A percentile compares a stretch with the other conserved stretches of the same genome.
phyloP scores from a whole-genome alignment of 2,329 filamentous ascomycete species.

The Zasmidium citrigriseum region DNA sequence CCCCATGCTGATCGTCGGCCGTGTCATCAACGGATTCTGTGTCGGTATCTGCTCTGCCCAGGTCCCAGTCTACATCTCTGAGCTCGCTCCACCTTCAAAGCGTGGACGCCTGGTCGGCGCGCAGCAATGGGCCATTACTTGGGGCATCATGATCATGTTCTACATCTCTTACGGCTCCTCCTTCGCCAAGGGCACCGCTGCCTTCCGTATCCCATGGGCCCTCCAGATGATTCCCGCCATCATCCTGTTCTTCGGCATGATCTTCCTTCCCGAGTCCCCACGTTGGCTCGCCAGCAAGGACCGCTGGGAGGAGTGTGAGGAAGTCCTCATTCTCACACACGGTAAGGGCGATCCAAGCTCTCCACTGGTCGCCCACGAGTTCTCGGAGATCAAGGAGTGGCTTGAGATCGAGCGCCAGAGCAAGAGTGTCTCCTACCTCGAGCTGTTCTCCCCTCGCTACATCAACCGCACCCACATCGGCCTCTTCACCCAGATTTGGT shows the following conservation, averaged over 20 bases:
- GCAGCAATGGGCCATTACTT: slow-evolving; percentile 74
- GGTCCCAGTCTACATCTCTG: slow-evolving; percentile 68
- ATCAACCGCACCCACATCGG: slow-evolving; percentile 71
- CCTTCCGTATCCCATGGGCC: slow-evolving; percentile 54
- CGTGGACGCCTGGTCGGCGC: slow-evolving; percentile 69
- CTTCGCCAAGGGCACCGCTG: slow-evolving; percentile 58
- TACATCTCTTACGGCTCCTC: slow-evolving; percentile 64
- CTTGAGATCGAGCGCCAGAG: slow-evolving; percentile 71
- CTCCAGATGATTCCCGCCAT: slow-evolving; percentile 52
- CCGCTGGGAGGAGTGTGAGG: slow-evolving; percentile 46
- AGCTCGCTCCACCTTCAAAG: slow-evolving; percentile 60
- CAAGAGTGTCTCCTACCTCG: slow-evolving; percentile 67
- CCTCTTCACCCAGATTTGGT: slow-evolving; percentile 72
- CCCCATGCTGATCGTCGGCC: slow-evolving; percentile 70
- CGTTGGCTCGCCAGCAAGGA: slow-evolving; percentile 55
- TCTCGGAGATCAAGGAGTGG: slow-evolving; percentile 70
- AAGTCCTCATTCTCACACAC: slow-evolving; percentile 46
- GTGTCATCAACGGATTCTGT: slow-evolving; percentile 69
- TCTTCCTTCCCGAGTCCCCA: slow-evolving; percentile 63
- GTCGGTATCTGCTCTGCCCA: slow-evolving; percentile 73
- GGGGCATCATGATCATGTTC: slow-evolving; percentile 27
- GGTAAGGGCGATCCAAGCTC: slow-evolving; percentile 37
- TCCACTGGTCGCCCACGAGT: slow-evolving; percentile 63
- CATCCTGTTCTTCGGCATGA: slow-evolving; percentile 51
- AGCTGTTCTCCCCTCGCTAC: slow-evolving; percentile 70